Evolutionary conservation across 192 early-diverging fungal species (phyloP).

Genomic region (Coemansia sp.): DNA sequence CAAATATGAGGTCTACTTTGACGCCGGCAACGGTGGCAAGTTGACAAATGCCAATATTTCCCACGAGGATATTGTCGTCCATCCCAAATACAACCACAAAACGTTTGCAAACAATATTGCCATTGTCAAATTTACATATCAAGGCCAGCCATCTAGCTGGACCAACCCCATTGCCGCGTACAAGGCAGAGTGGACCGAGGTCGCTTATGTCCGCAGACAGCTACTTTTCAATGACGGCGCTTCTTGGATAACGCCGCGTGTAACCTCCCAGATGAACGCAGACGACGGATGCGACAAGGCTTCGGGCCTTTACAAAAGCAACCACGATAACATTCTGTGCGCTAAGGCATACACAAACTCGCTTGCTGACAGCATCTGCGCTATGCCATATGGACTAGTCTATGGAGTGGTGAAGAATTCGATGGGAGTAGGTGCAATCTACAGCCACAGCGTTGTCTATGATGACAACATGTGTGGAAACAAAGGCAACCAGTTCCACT

Average conservation of each 20-base stretch:
- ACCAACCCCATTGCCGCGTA: conserved; percentile 17
- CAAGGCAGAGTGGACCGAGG: conserved; percentile 6
- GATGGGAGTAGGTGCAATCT: conserved; percentile 16
- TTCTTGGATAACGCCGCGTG: conserved; percentile 2
- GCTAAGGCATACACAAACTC: neutral
- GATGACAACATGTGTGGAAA: conserved; percentile 10
- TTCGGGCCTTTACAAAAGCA: conserved; percentile 8
- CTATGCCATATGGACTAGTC: conserved; percentile 23
- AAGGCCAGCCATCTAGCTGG: conserved; percentile 5
- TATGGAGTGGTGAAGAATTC: conserved; percentile 8
- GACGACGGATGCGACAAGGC: neutral
- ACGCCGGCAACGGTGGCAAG: neutral
- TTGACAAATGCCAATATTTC: neutral
- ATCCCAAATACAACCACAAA: conserved; percentile 14
- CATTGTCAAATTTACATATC: conserved; percentile 9
- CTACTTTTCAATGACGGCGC: neutral
- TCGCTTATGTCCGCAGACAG: conserved; percentile 14
- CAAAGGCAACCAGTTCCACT: conserved; percentile 10
- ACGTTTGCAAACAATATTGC: conserved; percentile 46
- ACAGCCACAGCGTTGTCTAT: conserved; percentile 22
- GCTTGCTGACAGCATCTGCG: conserved; percentile 4
- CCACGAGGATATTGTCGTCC: conserved; percentile 10
- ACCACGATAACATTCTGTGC: conserved; percentile 9
- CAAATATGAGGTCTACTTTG: conserved; percentile 16
- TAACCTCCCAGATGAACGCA: conserved; percentile 1